Base-by-base conservation (phyloP, 2,329 filamentous ascomycete species). In the Myriosclerotinia duriaeana region DNA sequence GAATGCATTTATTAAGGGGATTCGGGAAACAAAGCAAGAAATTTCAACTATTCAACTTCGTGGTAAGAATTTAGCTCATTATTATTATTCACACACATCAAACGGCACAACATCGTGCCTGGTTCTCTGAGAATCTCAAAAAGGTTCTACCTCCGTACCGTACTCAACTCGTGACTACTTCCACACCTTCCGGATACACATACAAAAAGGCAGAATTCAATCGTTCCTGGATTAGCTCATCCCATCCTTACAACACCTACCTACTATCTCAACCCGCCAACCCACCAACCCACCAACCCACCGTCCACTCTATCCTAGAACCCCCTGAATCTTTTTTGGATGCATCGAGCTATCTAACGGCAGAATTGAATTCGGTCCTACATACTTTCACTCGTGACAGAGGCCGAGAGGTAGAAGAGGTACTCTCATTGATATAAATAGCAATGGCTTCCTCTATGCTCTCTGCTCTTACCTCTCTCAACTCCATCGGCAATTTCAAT, bases 371-470 rank as follows among this genome's bases (percentile, higher is more conserved):
- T 53, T 70, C 65, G 67, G 68, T 65, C 69, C 62, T 67, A 69
- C 58, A 40, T 50, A 61, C 44, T 12, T 59, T 40, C 54, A 50
- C 46, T 40, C 42, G 15, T 59, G 53, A 52, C n/a, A 6, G 14
- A 30, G 42, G 44, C 48, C 36, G 40, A 60, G 14, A 9, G 22
- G 36, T 22, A 60, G 53, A 22, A 22, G 22, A 22, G 17, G 22
- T 30, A 56, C n/a, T 42, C 46, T 60, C 38, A 30, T 63, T 55
- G 61, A 68, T 73, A 74, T 73, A 74, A 70, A 70, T 71, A 67
- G 66, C 64, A 56, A 71, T 73, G 71, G 68, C 71, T 50, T n/a
- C 65, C 63, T 66, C 64, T 64, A 65, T 67, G 15, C n/a, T 67
- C 66, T 68, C 68, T 34, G n/a, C 44, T 52, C 40, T 71, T 50